phyloP scores from a whole-genome alignment of 192 early-diverging fungal genomes.

The Obelidium mucronatum region DNA sequence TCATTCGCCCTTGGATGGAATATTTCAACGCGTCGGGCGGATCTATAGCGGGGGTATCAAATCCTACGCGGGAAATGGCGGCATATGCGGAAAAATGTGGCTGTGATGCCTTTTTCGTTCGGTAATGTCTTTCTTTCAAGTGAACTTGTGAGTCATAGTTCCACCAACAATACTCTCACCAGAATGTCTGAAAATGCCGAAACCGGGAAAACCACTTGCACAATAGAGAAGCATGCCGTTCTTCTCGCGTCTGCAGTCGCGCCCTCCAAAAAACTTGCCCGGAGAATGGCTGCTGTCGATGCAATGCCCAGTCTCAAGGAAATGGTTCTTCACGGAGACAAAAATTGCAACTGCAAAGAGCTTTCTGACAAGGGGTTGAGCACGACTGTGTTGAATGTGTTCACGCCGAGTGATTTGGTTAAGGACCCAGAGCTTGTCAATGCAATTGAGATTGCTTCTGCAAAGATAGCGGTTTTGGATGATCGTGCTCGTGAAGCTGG shows the following conservation, averaged over 20 bases:
- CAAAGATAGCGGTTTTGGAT: neutral
- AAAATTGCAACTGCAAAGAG: conserved; percentile 1
- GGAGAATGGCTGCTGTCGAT: conserved; percentile 3
- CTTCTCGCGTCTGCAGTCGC: neutral
- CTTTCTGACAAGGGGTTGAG: neutral
- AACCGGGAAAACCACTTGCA: neutral
- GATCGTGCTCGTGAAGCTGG: neutral
- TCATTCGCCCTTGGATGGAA: conserved; percentile 35
- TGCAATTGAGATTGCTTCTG: neutral
- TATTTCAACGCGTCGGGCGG: conserved; percentile 8
- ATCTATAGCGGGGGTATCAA: neutral
- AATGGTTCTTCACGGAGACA: neutral
- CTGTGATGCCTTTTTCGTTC: conserved; percentile 17
- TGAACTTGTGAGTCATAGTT: neutral
- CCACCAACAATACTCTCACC: neutral
- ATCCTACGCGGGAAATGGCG: conserved; percentile 13
- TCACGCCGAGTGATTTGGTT: neutral
- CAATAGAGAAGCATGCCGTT: conserved; percentile 7
- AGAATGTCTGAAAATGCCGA: neutral
- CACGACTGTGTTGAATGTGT: neutral
- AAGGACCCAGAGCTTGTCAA: neutral
- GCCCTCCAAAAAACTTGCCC: conserved; percentile 5
- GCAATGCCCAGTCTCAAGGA: conserved; percentile 4
- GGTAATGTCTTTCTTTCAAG: conserved; percentile 12
- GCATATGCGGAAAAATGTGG: conserved; percentile 16